Evolutionary conservation across 495 filamentous ascomycete genomes (phyloP).

Genomic region (Hypoxylon cercidicola): DNA sequence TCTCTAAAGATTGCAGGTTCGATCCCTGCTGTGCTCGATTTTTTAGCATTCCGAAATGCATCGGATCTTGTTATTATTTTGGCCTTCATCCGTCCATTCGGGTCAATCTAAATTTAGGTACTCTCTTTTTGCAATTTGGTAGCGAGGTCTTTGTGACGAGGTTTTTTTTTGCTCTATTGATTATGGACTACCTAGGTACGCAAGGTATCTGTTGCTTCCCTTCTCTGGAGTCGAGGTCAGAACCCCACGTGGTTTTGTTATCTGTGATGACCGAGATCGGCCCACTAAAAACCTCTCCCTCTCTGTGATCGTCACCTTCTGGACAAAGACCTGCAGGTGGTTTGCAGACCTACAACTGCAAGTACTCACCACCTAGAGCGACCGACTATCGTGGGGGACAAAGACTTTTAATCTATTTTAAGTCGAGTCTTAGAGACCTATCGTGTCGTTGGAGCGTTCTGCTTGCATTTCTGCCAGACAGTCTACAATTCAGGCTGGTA

Average conservation of each 20-base stretch:
- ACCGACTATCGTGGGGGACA: background rate
- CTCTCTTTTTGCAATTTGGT: no score
- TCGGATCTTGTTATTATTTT: no score
- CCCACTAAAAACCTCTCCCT: constrained; percentile 29
- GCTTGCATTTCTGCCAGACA: background rate
- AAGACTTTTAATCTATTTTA: background rate
- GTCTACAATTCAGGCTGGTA: constrained; percentile 15
- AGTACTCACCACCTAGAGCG: background rate
- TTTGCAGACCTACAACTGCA: background rate
- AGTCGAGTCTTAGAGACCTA: no score
- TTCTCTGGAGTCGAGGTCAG: background rate
- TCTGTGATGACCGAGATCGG: constrained; percentile 37
- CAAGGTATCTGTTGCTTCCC: constrained; percentile 2
- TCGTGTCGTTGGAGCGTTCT: constrained; percentile 1
- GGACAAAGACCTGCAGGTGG: background rate
- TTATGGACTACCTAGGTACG: no score
- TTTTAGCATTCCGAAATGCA: constrained; percentile 5
- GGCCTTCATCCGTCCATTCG: no score
- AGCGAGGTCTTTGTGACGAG: no score
- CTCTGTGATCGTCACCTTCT: constrained; percentile 1
- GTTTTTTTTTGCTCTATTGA: no score
- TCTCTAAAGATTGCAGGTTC: constrained; percentile 44
- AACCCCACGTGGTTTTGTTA: constrained; percentile 16
- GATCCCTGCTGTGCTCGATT: constrained; percentile 43
- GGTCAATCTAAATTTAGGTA: no score